Evolutionary conservation across 1,139 yeast species (phyloP).

Genomic region (Taiozyma onychis): DNA sequence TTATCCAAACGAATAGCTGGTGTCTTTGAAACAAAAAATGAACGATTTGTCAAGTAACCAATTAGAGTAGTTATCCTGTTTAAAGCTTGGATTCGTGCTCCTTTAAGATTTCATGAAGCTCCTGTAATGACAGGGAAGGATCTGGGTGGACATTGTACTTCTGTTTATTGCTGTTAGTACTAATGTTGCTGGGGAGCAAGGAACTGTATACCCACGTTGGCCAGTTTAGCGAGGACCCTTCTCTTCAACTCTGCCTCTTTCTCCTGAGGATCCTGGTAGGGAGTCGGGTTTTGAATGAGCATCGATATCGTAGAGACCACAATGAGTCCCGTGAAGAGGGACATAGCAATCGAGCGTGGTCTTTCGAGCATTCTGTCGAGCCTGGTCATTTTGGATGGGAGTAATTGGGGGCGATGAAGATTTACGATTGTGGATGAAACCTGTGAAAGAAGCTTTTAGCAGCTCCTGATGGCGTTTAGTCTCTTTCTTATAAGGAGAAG

Average conservation of each 20-base stretch:
- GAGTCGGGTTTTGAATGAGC: not conserved
- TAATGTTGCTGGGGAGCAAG: too few relatives aligned
- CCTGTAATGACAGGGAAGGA: not conserved
- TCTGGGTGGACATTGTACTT: not conserved
- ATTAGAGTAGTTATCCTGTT: not conserved
- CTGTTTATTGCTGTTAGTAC: not conserved
- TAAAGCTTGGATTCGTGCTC: not conserved
- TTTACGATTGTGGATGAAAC: too few relatives aligned
- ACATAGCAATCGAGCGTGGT: not conserved
- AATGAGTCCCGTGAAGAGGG: not conserved
- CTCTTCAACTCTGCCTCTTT: not conserved
- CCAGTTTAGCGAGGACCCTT: not conserved
- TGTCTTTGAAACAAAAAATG: too few relatives aligned
- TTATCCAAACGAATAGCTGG: not conserved
- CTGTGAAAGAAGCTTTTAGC: too few relatives aligned
- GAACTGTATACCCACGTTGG: not conserved
- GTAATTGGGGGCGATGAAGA: too few relatives aligned
- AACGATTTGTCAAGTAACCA: not conserved
- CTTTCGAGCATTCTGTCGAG: not conserved
- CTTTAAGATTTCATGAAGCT: not conserved
- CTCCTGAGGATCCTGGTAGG: not conserved
- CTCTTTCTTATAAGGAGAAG: not conserved
- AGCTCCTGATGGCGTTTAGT: too few relatives aligned
- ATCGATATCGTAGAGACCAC: not conserved
- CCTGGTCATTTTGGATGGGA: not conserved